Conservation (phyloP, 2,329 filamentous ascomycete species). For the Trichoderma koningii region DNA sequence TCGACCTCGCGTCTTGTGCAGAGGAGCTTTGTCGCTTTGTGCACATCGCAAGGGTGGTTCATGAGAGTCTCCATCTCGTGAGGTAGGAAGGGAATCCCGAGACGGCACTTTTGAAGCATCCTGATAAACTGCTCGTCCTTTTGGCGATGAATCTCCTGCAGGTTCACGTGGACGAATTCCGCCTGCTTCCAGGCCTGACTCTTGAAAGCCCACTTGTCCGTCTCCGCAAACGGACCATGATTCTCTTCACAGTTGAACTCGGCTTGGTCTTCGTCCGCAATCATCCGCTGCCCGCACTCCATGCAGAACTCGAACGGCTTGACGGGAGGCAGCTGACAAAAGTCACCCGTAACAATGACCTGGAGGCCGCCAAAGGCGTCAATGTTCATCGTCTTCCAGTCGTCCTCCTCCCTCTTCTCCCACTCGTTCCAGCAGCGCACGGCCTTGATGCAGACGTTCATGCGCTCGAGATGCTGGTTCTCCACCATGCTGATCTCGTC, state of each 20-base stretch:
- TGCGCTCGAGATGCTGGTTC: conserved; percentile 44
- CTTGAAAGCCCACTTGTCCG: conserved; percentile 64
- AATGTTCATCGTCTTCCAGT: conserved; percentile 27
- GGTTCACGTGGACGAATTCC: conserved; percentile 54
- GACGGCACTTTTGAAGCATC: conserved; percentile 25
- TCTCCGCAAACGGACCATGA: conserved; percentile 37
- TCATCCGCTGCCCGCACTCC: conserved; percentile 28
- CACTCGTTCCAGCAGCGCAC: conserved; percentile 7
- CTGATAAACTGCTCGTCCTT: conserved; percentile 42
- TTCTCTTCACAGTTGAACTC: conserved; percentile 16
- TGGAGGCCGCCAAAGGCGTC: conserved; percentile 35
- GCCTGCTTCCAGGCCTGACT: conserved; percentile 59
- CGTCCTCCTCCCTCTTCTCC: not conserved
- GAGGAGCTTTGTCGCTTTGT: conserved; percentile 20
- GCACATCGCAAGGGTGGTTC: conserved; percentile 19
- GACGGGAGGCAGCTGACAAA: conserved; percentile 62
- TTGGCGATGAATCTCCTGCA: conserved; percentile 61
- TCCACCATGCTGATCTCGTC: conserved; percentile 70
- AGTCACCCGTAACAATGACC: conserved; percentile 48
- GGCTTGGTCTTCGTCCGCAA: conserved; percentile 29
- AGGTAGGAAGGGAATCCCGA: conserved; percentile 11
- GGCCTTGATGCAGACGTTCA: conserved; percentile 40
- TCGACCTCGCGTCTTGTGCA: conserved; percentile 18
- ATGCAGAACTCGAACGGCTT: conserved; percentile 49
- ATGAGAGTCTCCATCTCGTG: conserved; percentile 16